A percentile compares a stretch with the other conserved stretches of the same genome.
phyloP scores from a whole-genome alignment of 2,329 filamentous ascomycete species.

The Teratosphaeria epicoccoides region DNA sequence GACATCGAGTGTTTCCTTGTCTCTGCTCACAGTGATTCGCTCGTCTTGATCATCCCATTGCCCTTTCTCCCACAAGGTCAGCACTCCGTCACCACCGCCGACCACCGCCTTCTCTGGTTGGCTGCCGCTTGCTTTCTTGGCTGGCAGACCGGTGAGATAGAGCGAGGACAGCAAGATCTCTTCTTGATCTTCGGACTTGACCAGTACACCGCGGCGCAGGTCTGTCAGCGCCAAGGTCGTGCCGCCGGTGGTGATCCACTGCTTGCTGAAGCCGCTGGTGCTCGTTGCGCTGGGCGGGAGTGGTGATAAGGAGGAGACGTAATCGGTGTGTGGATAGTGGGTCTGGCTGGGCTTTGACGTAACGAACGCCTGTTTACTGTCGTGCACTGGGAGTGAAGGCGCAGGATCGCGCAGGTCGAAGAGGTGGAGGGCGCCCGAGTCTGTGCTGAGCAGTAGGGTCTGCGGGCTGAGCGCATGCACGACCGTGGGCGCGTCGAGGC shows the following conservation, averaged over 20 bases:
- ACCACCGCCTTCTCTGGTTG: conserved; percentile 68
- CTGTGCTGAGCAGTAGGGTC: conserved; percentile 77
- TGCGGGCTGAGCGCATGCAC: conserved; percentile 79
- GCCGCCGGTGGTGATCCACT: conserved; percentile 89
- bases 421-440: conserved; percentile 80
- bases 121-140: conserved; percentile 49
- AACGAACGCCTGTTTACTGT: conserved; percentile 35
- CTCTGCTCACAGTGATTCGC: conserved; percentile 62
- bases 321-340: conserved; percentile 81
- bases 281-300: conserved; percentile 69
- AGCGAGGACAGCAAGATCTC: conserved; percentile 78
- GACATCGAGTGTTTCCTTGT: conserved; percentile 66
- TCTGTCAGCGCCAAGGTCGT: conserved; percentile 87
- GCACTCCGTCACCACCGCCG: conserved; percentile 65
- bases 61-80: conserved; percentile 90
- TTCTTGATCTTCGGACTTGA: conserved; percentile 87
- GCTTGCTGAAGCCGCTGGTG: conserved; percentile 82
- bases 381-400: conserved; percentile 29
- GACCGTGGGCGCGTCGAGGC: conserved; percentile 63
- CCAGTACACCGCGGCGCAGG: conserved; percentile 71
- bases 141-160: conserved; percentile 66
- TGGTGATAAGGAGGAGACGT: conserved; percentile 77
- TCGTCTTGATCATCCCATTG: conserved; percentile 94
- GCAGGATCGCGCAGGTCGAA: conserved; percentile 61
- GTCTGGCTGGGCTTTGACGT: conserved; percentile 61